Conservation (phyloP, 129 eudicot genomes). For the Smallanthus sonchifolius region DNA sequence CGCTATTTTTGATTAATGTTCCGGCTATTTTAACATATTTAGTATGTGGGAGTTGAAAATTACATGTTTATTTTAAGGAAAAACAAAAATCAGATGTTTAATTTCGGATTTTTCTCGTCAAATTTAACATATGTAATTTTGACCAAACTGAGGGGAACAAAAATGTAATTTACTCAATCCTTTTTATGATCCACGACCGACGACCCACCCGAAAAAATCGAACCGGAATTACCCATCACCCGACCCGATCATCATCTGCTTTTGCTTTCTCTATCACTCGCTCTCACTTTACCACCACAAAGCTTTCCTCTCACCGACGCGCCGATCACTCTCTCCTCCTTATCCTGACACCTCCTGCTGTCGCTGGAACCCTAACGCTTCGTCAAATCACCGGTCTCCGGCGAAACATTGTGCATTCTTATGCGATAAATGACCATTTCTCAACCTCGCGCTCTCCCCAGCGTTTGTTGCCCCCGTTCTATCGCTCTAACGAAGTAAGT, state of each 20-base stretch:
- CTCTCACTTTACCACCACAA: not conserved
- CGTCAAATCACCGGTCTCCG: slow-evolving; percentile 12
- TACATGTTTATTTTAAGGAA: too few relatives aligned
- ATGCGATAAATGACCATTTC: slow-evolving; percentile 26
- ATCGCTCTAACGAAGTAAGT: slow-evolving; percentile 21
- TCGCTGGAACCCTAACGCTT: slow-evolving; percentile 7
- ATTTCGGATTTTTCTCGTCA: too few relatives aligned
- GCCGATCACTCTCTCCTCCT: slow-evolving; percentile 18
- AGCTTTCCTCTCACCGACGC: slow-evolving; percentile 29
- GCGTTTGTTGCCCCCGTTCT: slow-evolving; percentile 25
- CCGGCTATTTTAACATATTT: too few relatives aligned
- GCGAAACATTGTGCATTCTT: not conserved
- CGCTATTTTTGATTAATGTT: too few relatives aligned
- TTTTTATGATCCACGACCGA: too few relatives aligned
- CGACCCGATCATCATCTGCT: not conserved
- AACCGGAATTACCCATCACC: not conserved
- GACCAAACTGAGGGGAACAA: too few relatives aligned
- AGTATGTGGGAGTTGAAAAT: too few relatives aligned
- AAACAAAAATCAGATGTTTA: too few relatives aligned
- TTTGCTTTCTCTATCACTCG: slow-evolving; percentile 1
- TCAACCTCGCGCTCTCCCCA: slow-evolving; percentile 36
- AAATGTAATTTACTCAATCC: not conserved
- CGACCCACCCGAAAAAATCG: not conserved
- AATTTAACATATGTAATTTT: too few relatives aligned
- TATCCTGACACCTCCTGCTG: not conserved